These are phyloP conservation scores for Colletotrichum liaoningense DNA, from an alignment of 2,329 filamentous ascomycete species.

Conservation along the genomic window DNA sequence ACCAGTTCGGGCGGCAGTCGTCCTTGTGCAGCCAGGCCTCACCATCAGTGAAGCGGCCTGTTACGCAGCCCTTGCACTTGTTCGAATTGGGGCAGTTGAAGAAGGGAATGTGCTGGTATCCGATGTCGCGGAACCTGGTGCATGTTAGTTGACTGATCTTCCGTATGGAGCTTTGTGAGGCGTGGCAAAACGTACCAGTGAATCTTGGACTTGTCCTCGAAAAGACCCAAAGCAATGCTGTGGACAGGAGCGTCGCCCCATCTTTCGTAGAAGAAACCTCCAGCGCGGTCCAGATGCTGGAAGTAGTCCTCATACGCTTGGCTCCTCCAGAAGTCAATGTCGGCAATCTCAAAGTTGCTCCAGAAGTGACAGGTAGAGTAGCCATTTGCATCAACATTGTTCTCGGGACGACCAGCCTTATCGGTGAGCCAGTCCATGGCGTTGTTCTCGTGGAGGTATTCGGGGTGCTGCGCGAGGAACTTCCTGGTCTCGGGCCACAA, in stretches of 20 bases:
- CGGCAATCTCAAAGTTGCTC: slow-evolving; percentile 98
- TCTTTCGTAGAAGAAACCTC: slow-evolving; percentile 98
- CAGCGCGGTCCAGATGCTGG: slow-evolving; percentile 90
- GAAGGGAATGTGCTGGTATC: slow-evolving; percentile 97
- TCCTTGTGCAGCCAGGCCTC: slow-evolving; percentile 87
- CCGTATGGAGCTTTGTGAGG: neutral
- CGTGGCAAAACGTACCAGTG: slow-evolving; percentile 78
- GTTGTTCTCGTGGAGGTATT: slow-evolving; percentile 85
- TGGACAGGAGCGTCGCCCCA: slow-evolving; percentile 99
- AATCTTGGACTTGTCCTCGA: slow-evolving; percentile 90
- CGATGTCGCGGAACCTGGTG: slow-evolving; percentile 95
- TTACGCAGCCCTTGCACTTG: slow-evolving; percentile 90
- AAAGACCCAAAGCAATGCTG: slow-evolving; percentile 90
- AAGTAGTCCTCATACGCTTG: slow-evolving; percentile 96
- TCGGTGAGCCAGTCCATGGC: slow-evolving; percentile 91
- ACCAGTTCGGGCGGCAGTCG: slow-evolving; percentile 96
- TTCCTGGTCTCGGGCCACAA: slow-evolving; percentile 97
- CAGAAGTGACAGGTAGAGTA: slow-evolving; percentile 99
- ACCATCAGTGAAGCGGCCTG: slow-evolving; percentile 89
- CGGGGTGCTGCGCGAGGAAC: slow-evolving; percentile 86
- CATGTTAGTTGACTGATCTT: slow-evolving; percentile 22
- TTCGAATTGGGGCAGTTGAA: slow-evolving; percentile 98
- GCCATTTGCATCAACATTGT: slow-evolving; percentile 85
- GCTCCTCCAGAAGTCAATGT: slow-evolving; percentile 92
- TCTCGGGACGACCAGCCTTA: slow-evolving; percentile 77